Percentiles rank a stretch among this genome's conserved stretches.
These are phyloP conservation scores for Triticum monococcum DNA, from an alignment of 176 grass and related monocot genomes.

Conservation along the genomic window DNA sequence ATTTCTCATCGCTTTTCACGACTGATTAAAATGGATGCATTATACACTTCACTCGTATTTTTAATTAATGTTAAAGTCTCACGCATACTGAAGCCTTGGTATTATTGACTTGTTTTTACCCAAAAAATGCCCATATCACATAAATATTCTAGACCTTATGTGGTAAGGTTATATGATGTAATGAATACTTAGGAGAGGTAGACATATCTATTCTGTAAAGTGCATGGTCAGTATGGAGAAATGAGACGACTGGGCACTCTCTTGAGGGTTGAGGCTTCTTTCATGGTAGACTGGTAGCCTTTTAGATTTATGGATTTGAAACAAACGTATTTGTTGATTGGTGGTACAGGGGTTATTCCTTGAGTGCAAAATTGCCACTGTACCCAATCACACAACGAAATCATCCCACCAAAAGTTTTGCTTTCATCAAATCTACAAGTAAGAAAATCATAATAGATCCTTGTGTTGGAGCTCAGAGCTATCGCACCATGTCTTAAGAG, in stretches of 20 bases:
- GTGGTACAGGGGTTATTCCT: background rate
- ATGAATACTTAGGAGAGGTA: background rate
- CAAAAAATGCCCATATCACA: background rate
- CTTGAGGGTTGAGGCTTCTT: background rate
- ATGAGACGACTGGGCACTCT: background rate
- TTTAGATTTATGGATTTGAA: background rate
- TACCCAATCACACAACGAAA: background rate
- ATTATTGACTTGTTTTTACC: background rate
- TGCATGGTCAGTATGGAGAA: background rate
- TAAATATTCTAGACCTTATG: background rate
- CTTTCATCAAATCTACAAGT: background rate
- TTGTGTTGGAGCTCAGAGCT: background rate
- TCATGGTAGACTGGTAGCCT: background rate
- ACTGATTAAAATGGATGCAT: background rate
- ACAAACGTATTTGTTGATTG: conserved; percentile 19
- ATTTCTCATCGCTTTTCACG: background rate
- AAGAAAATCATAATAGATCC: conserved; percentile 6
- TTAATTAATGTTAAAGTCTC: background rate
- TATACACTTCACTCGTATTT: background rate
- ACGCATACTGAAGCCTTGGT: background rate
- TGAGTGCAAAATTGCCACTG: conserved; percentile 1
- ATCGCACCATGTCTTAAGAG: background rate
- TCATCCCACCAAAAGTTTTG: background rate
- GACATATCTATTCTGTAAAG: background rate
- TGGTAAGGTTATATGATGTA: background rate